phyloP scores from a whole-genome alignment of 1,284 basidiomycete species.

The Mycena sp. region DNA sequence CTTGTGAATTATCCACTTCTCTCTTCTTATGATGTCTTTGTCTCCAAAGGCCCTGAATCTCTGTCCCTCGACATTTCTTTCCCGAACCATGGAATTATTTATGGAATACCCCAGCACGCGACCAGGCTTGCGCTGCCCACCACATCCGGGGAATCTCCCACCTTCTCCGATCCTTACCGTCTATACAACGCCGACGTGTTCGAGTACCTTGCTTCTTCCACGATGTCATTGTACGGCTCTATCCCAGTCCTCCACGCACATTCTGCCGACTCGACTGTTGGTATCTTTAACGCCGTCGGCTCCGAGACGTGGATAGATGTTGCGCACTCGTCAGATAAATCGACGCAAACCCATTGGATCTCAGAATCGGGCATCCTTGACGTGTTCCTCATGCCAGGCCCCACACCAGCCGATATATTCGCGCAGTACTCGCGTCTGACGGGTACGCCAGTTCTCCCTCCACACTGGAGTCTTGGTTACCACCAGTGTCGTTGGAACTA shows the following conservation, averaged over 20 bases:
- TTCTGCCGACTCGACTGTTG: constrained; percentile 85
- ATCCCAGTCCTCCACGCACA: constrained; percentile 97
- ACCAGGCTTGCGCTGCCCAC: constrained; percentile 89
- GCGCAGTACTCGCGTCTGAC: constrained; percentile 88
- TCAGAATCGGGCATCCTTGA: constrained; percentile 97
- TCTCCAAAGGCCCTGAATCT: constrained; percentile 91
- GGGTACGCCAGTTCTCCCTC: constrained; percentile 88
- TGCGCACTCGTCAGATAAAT: constrained; percentile 67
- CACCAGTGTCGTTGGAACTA: constrained; percentile 99
- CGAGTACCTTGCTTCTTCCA: constrained; percentile 92
- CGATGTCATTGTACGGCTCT: constrained; percentile 92
- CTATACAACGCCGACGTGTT: constrained; percentile 98
- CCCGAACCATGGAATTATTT: constrained; percentile 90
- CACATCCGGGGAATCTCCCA: constrained; percentile 76
- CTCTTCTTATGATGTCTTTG: constrained; percentile 13
- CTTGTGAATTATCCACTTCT: neutral
- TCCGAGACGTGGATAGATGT: constrained; percentile 98
- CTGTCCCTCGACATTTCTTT: constrained; percentile 94
- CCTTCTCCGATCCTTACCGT: constrained; percentile 92
- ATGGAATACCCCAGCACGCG: constrained; percentile 97
- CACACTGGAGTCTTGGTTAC: constrained; percentile 92
- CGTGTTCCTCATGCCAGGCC: constrained; percentile 92
- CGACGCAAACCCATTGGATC: constrained; percentile 93
- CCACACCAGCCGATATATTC: constrained; percentile 84
- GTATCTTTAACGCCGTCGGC: constrained; percentile 89